Base-by-base conservation (phyloP, 768 basidiomycete genomes). In the Stropharia rugosoannulata region DNA sequence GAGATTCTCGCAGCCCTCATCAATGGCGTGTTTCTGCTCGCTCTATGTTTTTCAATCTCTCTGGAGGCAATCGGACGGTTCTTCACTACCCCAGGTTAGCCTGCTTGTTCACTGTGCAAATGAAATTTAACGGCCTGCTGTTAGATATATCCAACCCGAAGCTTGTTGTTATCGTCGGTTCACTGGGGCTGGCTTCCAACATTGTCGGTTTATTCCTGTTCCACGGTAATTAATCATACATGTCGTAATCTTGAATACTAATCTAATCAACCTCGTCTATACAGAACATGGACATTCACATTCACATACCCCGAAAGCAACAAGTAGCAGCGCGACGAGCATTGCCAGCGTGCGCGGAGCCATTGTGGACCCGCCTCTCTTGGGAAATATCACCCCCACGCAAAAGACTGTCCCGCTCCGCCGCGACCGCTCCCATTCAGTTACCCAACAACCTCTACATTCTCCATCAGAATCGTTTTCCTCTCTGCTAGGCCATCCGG, bases 21-120 rank as follows among this genome's bases (percentile, higher is more conserved):
- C 62, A 99, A 99, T 65, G 97, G 97, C 49, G 94, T 98, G 53
- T 98, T 98, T 76, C 83, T 99, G 5, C 81, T 98, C 41, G 97
- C 97, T 0, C 83, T 98, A 0, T 99, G 97, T 73, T 95, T 98
- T 73, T 94, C 95, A 5, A 98, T 99, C 61, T 87, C 83, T 44
- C 75, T 98, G 62, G 96, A 99, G 68, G 95, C 97, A 5, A 72
- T 98, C 44, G 85, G 91, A 59, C 83, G 97, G 39, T 93, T 98
- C 76, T 90, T 98, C 75, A 82, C 77, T 57, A 85, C 85, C 4
- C 88, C 89, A 60, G 92, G 95, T 90, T 59, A 49, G 78, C 64
- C 22, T 43, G 32, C 41, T 36, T 41, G 15, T 51, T 45, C 44
- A 50, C 62, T 36, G 58, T 54, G 50, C 42, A 43, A 35, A 19